These are phyloP conservation scores for Castanea crenata DNA, from an alignment of 306 rosid species.

Conservation along the genomic window DNA sequence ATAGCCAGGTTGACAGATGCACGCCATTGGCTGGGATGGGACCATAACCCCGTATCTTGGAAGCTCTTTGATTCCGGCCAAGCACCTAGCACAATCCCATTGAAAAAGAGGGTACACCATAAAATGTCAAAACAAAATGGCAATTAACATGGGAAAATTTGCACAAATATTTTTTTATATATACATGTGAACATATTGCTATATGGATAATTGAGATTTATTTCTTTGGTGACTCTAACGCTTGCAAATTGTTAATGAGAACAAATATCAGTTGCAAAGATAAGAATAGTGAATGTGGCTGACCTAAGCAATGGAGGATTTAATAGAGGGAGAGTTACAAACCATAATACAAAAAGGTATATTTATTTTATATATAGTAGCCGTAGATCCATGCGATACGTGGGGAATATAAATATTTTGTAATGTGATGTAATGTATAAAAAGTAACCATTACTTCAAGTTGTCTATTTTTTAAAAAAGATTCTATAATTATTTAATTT, in stretches of 20 bases:
- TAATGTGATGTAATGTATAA: too few species aligned
- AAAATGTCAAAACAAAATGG: neutral
- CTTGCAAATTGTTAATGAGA: neutral
- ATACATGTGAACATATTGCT: neutral
- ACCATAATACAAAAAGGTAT: too few species aligned
- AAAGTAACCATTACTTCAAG: too few species aligned
- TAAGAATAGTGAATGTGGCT: too few species aligned
- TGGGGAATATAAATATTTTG: too few species aligned
- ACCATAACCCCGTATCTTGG: conserved; percentile 50
- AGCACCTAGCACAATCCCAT: conserved; percentile 40
- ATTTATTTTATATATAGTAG: too few species aligned
- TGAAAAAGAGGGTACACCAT: neutral
- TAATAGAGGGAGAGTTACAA: too few species aligned
- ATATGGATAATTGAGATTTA: neutral
- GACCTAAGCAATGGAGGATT: too few species aligned
- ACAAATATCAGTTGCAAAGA: too few species aligned
- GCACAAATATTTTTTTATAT: neutral
- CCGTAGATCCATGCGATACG: too few species aligned
- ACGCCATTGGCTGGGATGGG: conserved; percentile 66
- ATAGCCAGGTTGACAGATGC: conserved; percentile 45
- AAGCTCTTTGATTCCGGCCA: conserved; percentile 80
- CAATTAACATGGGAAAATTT: neutral
- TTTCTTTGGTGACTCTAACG: neutral
- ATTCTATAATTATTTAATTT: too few species aligned
- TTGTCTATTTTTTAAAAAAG: too few species aligned